These are phyloP conservation scores for Aspergillus thermomutatus DNA, from an alignment of 2,329 filamentous ascomycete species.

Conservation along the genomic window DNA sequence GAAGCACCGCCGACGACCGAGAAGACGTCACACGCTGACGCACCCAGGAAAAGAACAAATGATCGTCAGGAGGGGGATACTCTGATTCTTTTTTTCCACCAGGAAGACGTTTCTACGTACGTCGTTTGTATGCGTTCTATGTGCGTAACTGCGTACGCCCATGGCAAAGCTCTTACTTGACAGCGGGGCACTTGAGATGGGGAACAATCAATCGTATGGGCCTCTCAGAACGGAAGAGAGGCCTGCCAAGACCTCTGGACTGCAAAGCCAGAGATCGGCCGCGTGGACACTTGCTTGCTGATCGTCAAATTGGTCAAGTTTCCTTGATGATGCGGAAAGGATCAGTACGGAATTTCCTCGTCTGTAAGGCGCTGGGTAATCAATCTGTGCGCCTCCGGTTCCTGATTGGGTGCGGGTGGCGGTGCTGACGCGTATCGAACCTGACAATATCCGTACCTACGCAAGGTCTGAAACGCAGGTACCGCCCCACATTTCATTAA, in stretches of 20 bases:
- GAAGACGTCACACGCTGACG: constrained; percentile 27
- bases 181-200: constrained; percentile 4
- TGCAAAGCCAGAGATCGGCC: constrained; percentile 14
- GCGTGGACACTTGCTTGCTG: constrained; percentile 14
- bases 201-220: constrained; percentile 5
- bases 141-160: not conserved
- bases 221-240: constrained; percentile 1
- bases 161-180: not conserved
- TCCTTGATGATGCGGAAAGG: not conserved
- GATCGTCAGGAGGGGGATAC: constrained; percentile 23
- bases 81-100: not conserved
- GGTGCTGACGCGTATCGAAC: constrained; percentile 18
- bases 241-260: constrained; percentile 22
- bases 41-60: constrained; percentile 11
- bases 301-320: constrained; percentile 7
- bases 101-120: not conserved
- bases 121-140: not conserved
- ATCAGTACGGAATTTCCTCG: not conserved
- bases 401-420: constrained; percentile 18
- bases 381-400: constrained; percentile 17
- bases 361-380: constrained; percentile 13
- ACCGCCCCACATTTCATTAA: not conserved
- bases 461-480: not conserved
- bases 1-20: not conserved
- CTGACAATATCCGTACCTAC: not conserved